A percentile compares a stretch with the other conserved stretches of the same genome.
These are phyloP conservation scores for Dothiorella sarmentorum DNA, from an alignment of 2,329 filamentous ascomycete genomes.

Conservation along the genomic window DNA sequence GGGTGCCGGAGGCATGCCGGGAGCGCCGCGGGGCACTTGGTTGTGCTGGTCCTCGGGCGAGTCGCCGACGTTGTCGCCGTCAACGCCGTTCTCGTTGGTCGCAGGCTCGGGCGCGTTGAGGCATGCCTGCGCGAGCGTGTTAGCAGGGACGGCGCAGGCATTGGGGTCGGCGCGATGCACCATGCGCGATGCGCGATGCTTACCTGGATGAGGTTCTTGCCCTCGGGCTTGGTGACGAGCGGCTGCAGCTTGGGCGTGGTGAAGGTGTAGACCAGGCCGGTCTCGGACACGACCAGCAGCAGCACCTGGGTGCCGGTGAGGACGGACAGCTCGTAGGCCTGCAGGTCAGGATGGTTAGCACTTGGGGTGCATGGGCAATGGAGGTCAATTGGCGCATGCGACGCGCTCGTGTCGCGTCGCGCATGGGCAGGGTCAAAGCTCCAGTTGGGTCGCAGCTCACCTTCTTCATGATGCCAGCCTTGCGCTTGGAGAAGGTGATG, in stretches of 20 bases:
- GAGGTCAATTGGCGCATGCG: slow-evolving; percentile 26
- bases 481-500: slow-evolving; percentile 99
- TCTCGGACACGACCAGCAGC: slow-evolving; percentile 93
- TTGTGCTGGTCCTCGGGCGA: slow-evolving; percentile 87
- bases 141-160: background rate
- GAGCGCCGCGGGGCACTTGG: slow-evolving; percentile 72
- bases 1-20: slow-evolving; percentile 61
- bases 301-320: slow-evolving; percentile 97
- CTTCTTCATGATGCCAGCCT: slow-evolving; percentile 99
- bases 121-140: slow-evolving; percentile 66
- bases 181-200: slow-evolving; percentile 28
- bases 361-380: slow-evolving; percentile 9
- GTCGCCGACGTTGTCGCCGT: slow-evolving; percentile 60
- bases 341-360: slow-evolving; percentile 26
- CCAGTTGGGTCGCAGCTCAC: slow-evolving; percentile 51
- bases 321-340: slow-evolving; percentile 97
- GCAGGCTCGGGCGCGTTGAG: slow-evolving; percentile 92
- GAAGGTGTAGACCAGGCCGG: slow-evolving; percentile 95
- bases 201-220: slow-evolving; percentile 99
- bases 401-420: slow-evolving; percentile 26
- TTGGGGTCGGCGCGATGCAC: slow-evolving; percentile 7
- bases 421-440: slow-evolving; percentile 24
- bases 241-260: slow-evolving; percentile 98
- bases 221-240: slow-evolving; percentile 95
- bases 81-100: slow-evolving; percentile 60